These are phyloP conservation scores for Pterocarpus santalinus DNA, from an alignment of 306 rosid genomes.

Conservation along the genomic window DNA sequence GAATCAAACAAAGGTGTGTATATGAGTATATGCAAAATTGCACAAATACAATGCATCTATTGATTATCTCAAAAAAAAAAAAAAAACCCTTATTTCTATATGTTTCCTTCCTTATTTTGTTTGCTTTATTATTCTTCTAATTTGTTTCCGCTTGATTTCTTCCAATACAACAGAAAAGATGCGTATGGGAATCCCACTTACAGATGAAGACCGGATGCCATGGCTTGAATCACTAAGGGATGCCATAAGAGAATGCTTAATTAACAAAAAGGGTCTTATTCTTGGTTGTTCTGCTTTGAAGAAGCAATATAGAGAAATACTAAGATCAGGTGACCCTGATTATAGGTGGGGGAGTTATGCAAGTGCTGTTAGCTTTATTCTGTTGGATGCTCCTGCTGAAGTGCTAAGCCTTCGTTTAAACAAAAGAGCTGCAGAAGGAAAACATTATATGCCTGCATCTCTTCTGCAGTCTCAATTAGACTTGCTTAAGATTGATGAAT, in stretches of 20 bases:
- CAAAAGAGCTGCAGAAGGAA: constrained; percentile 76
- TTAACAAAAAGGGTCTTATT: constrained; percentile 49
- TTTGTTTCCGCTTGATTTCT: neutral
- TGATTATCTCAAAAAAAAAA: neutral
- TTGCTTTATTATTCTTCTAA: neutral
- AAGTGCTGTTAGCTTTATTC: constrained; percentile 65
- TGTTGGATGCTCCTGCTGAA: constrained; percentile 75
- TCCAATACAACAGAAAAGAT: constrained; percentile 68
- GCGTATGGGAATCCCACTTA: constrained; percentile 77
- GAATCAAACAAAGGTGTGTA: constrained; percentile 76
- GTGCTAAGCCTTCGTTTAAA: constrained; percentile 65
- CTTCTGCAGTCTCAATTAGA: constrained; percentile 83
- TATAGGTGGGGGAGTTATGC: constrained; percentile 55
- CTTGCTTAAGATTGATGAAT: constrained; percentile 73
- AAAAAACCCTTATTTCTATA: neutral
- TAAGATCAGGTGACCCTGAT: constrained; percentile 75
- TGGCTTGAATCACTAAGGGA: constrained; percentile 80
- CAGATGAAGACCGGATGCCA: constrained; percentile 79
- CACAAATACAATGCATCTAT: constrained; percentile 20
- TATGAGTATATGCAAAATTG: neutral
- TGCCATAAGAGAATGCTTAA: constrained; percentile 49
- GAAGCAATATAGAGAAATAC: constrained; percentile 71
- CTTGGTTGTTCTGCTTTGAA: constrained; percentile 87
- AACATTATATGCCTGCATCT: constrained; percentile 85
- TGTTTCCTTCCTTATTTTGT: neutral